phyloP scores from a whole-genome alignment of 2,329 filamentous ascomycete genomes.

The Aureobasidium uvarum region DNA sequence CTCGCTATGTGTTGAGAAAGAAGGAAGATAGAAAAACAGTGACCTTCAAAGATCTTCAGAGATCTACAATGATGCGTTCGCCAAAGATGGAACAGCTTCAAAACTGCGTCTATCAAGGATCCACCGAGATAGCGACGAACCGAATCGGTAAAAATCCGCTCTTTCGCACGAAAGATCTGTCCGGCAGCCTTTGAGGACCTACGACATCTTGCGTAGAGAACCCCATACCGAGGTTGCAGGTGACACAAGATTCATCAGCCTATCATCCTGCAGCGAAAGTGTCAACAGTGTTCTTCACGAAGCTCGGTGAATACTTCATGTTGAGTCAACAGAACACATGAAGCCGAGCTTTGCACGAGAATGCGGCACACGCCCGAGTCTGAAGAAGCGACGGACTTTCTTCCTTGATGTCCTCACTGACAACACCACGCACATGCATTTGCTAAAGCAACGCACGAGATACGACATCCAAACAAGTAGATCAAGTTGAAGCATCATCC shows the following conservation, averaged over 20 bases:
- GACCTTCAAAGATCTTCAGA: conserved; percentile 1
- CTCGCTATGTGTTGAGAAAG: neutral
- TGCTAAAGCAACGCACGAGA: neutral
- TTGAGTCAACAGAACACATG: conserved; percentile 19
- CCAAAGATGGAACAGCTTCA: conserved; percentile 13
- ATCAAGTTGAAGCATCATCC: neutral
- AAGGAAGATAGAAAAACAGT: neutral
- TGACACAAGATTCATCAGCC: neutral
- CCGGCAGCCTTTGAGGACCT: neutral
- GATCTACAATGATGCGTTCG: conserved; percentile 10
- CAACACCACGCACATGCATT: neutral
- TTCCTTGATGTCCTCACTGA: neutral
- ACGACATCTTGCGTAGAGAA: neutral
- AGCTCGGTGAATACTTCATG: neutral
- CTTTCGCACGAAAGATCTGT: neutral
- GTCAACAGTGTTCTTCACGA: neutral
- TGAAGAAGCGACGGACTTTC: neutral
- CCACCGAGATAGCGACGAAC: conserved; percentile 17
- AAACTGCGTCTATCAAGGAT: neutral
- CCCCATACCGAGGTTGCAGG: neutral
- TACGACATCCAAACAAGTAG: neutral
- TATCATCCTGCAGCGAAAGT: neutral
- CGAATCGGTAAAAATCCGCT: neutral
- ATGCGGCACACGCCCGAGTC: neutral
- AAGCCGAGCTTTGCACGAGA: neutral